Base-by-base conservation (phyloP, 2,329 filamentous ascomycete genomes). In the Periconia macrospinosa region DNA sequence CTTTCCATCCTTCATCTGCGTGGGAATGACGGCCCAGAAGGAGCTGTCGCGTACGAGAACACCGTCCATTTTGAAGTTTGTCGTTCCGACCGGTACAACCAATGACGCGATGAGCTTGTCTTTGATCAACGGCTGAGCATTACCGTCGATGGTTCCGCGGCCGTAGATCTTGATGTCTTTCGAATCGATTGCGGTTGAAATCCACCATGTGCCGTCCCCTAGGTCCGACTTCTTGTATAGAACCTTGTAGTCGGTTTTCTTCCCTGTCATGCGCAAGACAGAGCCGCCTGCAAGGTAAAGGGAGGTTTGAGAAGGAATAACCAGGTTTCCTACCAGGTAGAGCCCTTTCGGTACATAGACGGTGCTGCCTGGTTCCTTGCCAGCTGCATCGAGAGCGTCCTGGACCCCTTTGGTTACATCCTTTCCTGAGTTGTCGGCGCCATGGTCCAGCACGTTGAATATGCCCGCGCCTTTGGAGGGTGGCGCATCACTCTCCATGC, bases 131-230 rank as follows among this genome's bases (percentile, higher is more conserved):
- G 45, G 15, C 2, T 30, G 13, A 11, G 42, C 53, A 19, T 49
- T 52, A 18, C 53, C 49, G 41, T 53, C 50, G 30, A 55, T 52
- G 14, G 49, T 52, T 11, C 53, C 49, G 17, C 53, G 53, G 13
- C 50, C 53, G 27, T 44, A 49, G 18, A 55, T 46, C 18, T 52
- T 47, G 23, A 55, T 52, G 30, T 55, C 49, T 27, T 46, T 49
- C 6, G 51, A 53, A 33, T 53, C 51, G 35, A 49, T 49, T 30
- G 40, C 51, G 11, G 49, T 57, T 11, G 33, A 43, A 37, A 54
- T 54, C 54, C 54, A 53, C 49, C 49, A 57, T 17, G 54, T 57
- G 40, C 50, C 50, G 45, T 55, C 53, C 17, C 53, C 53, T n/a
- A 55, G 47, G n/a, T 47, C 47, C 2, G 44, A 47, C 20, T 54